A percentile compares a stretch with the other conserved stretches of the same genome.
Evolutionary conservation across 108 stramenopile species (phyloP).

Genomic region (Chaetoceros tenuissimus): DNA sequence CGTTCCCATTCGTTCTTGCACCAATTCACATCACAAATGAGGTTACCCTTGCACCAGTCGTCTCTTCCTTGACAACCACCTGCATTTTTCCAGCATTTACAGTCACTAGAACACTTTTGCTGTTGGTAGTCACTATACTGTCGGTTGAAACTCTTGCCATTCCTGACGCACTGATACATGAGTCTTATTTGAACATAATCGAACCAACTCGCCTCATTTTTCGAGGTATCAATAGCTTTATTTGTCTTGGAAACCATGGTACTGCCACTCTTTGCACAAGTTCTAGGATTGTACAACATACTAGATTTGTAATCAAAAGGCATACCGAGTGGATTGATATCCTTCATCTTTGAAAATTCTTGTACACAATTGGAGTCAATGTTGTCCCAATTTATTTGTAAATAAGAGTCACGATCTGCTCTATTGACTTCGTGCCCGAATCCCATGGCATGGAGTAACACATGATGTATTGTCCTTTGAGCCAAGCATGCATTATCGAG

Average conservation of each 20-base stretch:
- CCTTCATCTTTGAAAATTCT: background rate
- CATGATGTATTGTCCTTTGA: background rate
- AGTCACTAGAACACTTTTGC: background rate
- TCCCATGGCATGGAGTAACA: background rate
- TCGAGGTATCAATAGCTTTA: background rate
- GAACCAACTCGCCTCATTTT: background rate
- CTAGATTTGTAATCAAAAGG: background rate
- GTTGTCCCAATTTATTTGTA: background rate
- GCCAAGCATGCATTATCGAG: background rate
- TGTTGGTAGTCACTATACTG: background rate
- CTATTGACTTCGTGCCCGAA: background rate
- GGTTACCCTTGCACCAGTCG: background rate
- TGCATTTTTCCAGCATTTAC: background rate
- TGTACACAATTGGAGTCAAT: background rate
- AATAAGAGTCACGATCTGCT: background rate
- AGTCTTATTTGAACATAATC: background rate
- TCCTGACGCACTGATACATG: background rate
- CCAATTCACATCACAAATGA: background rate
- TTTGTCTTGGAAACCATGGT: background rate
- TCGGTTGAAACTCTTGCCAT: background rate
- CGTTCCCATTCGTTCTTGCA: too few relatives aligned
- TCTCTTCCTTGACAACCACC: background rate
- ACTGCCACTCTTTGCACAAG: background rate
- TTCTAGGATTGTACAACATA: background rate
- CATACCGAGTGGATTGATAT: background rate